phyloP scores from a whole-genome alignment of 108 stramenopile species.

The Pseudonitzschia multiseries region DNA sequence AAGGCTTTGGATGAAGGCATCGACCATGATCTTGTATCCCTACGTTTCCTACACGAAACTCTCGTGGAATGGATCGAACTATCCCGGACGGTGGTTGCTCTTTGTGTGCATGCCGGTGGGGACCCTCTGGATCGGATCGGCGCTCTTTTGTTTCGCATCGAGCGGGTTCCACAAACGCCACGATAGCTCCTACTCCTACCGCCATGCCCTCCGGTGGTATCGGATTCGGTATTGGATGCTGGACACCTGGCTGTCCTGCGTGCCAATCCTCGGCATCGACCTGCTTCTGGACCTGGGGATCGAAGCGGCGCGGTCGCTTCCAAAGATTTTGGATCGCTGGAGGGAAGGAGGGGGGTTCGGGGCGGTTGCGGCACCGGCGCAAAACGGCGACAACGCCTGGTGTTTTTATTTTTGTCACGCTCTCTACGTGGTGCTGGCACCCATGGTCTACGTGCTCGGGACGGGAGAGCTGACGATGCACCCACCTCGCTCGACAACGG shows the following conservation, averaged over 20 bases:
- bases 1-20: constrained; percentile 7
- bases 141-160: neutral
- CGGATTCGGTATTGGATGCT: neutral
- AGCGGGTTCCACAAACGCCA: neutral
- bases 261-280: neutral
- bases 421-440: constrained; percentile 5
- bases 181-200: neutral
- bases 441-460: neutral
- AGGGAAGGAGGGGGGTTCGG: neutral
- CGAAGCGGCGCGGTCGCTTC: neutral
- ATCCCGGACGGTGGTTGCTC: neutral
- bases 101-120: constrained; percentile 11
- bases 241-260: neutral
- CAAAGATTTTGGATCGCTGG: neutral
- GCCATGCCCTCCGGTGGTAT: neutral
- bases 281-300: neutral
- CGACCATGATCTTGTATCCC: neutral
- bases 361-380: neutral
- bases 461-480: neutral
- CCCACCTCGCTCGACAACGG: neutral
- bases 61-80: neutral
- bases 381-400: neutral
- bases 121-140: neutral
- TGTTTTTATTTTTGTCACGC: neutral
- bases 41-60: constrained; percentile 12